Conservation (phyloP, 1,284 basidiomycete genomes). For the Ceratobasidium sp. region DNA sequence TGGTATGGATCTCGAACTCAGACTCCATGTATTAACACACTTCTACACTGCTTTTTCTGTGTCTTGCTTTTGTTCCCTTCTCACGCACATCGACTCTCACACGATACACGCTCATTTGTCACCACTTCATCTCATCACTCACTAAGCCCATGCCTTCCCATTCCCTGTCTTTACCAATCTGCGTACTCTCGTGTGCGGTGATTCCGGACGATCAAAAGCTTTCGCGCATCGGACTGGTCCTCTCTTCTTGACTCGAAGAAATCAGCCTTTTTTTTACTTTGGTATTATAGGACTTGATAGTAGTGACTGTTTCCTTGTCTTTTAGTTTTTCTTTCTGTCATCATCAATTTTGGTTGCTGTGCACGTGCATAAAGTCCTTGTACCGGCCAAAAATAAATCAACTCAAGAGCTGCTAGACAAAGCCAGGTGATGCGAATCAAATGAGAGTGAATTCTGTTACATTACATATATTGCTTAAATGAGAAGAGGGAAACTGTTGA, state of each 20-base stretch:
- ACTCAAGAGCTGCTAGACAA: neutral
- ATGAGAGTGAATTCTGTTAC: constrained; percentile 42
- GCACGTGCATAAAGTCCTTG: constrained; percentile 15
- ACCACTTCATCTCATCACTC: neutral
- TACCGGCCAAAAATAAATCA: neutral
- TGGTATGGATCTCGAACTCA: constrained; percentile 40
- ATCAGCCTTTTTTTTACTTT: neutral
- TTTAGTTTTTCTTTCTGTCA: neutral
- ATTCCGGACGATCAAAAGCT: constrained; percentile 20
- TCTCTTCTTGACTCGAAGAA: neutral
- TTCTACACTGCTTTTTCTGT: constrained; percentile 7
- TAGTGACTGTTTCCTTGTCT: neutral
- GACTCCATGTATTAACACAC: constrained; percentile 39
- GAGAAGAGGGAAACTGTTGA: neutral
- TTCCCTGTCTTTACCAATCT: neutral
- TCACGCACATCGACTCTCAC: constrained; percentile 13
- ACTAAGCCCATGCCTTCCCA: neutral
- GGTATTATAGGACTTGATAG: neutral
- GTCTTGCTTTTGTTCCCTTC: constrained; percentile 12
- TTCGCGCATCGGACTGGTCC: constrained; percentile 4
- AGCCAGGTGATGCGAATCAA: neutral
- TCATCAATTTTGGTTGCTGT: neutral
- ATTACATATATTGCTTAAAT: constrained; percentile 46
- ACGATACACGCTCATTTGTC: neutral
- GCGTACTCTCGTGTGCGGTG: neutral